Conservation (phyloP, 345 rosid genomes). For the Citrus medica region DNA sequence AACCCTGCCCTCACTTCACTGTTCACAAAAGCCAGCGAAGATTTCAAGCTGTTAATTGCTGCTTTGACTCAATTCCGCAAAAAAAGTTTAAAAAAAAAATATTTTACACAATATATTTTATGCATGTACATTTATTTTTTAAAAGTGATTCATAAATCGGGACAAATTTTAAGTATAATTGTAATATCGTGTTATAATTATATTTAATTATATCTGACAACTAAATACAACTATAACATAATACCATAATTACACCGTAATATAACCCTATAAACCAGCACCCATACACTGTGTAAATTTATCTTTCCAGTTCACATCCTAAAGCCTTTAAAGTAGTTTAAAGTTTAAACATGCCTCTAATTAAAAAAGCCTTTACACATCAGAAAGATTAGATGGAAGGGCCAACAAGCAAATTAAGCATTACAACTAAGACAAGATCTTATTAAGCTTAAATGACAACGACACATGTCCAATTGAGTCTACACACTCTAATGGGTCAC, state of each 20-base stretch:
- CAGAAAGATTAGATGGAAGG: background rate
- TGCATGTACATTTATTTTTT: background rate
- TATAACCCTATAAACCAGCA: too few relatives aligned
- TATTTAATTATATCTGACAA: too few relatives aligned
- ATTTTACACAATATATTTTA: too few relatives aligned
- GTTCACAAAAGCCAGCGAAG: background rate
- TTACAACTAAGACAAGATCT: background rate
- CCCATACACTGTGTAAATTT: background rate
- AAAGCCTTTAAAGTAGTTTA: too few relatives aligned
- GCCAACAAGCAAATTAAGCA: background rate
- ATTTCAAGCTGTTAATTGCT: background rate
- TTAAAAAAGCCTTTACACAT: background rate
- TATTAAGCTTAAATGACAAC: background rate
- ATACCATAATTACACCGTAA: too few relatives aligned
- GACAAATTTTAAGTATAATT: too few relatives aligned
- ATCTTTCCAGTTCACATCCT: background rate
- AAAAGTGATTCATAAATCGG: background rate
- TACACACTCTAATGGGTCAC: background rate
- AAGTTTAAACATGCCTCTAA: background rate
- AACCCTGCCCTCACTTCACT: background rate
- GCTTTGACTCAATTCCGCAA: background rate
- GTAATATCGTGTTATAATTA: too few relatives aligned
- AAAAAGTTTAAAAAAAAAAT: too few relatives aligned
- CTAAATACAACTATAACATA: too few relatives aligned
- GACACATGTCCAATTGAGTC: background rate